Evolutionary conservation across 352 stramenopile genomes (phyloP), one percentile per base, ranked within the genome.

Genomic region (Phytophthora fragariaefolia): DNA sequence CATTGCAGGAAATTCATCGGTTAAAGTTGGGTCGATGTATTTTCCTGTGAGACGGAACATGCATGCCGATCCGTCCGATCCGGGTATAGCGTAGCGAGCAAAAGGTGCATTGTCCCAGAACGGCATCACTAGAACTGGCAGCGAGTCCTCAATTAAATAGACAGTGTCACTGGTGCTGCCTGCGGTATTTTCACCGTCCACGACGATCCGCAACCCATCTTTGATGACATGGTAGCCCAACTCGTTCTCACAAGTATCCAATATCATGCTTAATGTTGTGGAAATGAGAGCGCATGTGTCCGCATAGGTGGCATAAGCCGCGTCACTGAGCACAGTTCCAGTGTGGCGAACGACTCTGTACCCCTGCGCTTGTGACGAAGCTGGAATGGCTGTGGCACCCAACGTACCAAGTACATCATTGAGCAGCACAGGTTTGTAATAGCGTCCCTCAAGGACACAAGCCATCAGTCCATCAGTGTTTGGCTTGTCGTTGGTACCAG

Each of bases 391-490:
- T 3, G 28, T 51, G 12, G 26, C 58, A 47, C 26, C 60, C 17
- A 52, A 51, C 2, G 56, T 51, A 13, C 43, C 54, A 20, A 87
- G 66, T 36, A 73, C 58, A 20, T 77, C 60, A 26, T 69, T 74
- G 6, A 88, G 64, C 20, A 79, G 57, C 7, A 69, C 32, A 18
- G 79, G 66, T 36, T 75, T 66, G 55, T 83, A 82, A 23, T 76
- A 64, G 0, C 69, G 57, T 5, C 77, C 79, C 18, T 76, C 45
- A 7, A 73, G 64, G 3, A 74, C 65, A 50, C 82, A 89, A n/a
- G 70, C 78, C 13, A 91, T n/a, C 6, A 76, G 1, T 3, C 82
- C 79, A 49, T 89, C 82, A 0, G 76, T 76, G 40, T 75, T 82
- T 7, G 73, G 76, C 30, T 81, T 79, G 48, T 89, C 82, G 52